phyloP scores from a whole-genome alignment of 1,284 basidiomycete genomes.

The Uromyces viciae-fabae region DNA sequence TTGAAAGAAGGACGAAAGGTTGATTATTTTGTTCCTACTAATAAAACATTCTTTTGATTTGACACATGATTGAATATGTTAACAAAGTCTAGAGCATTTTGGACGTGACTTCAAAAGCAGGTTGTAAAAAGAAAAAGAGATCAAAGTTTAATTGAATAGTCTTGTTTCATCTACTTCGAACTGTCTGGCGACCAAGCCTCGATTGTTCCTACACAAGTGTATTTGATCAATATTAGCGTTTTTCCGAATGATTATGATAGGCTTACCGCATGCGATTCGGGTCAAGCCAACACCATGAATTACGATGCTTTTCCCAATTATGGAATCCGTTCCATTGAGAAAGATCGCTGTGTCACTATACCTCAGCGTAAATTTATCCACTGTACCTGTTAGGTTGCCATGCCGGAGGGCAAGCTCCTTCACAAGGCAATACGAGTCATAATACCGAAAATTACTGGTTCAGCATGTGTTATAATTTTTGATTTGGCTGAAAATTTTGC shows the following conservation, averaged over 20 bases:
- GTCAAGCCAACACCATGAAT: constrained; percentile 49
- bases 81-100: too few species aligned
- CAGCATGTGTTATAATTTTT: too few species aligned
- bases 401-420: constrained; percentile 6
- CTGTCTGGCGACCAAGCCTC: background rate
- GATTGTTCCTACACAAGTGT: background rate
- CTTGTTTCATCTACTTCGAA: too few species aligned
- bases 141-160: too few species aligned
- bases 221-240: background rate
- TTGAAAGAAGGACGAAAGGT: too few species aligned
- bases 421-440: background rate
- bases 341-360: constrained; percentile 49
- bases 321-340: constrained; percentile 48
- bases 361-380: constrained; percentile 10
- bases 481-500: background rate
- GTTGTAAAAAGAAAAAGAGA: too few species aligned
- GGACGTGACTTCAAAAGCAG: too few species aligned
- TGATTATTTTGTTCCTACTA: too few species aligned
- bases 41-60: too few species aligned
- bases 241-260: background rate
- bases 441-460: background rate
- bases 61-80: too few species aligned
- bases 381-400: constrained; percentile 11
- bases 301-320: constrained; percentile 51
- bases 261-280: constrained; percentile 49